Conservation (phyloP, 371 early-diverging fungal species). For the Actinomortierella ambigua region DNA sequence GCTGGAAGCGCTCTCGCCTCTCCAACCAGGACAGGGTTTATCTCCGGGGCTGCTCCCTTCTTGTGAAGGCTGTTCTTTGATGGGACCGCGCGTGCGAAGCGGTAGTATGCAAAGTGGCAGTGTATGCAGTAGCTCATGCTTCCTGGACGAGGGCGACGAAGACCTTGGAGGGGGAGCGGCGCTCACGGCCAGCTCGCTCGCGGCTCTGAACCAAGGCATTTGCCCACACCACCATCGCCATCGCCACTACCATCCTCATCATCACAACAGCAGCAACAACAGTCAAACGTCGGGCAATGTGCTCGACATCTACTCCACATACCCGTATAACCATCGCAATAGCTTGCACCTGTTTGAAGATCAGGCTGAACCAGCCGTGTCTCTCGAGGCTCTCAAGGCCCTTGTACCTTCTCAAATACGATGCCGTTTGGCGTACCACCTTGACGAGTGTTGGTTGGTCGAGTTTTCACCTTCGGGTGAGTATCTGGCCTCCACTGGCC, state of each 20-base stretch:
- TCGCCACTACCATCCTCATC: background rate
- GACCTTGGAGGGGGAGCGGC: conserved; percentile 4
- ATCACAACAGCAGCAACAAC: background rate
- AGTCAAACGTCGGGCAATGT: background rate
- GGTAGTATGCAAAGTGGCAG: conserved; percentile 35
- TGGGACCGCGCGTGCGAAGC: too few relatives aligned
- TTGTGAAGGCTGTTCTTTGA: conserved; percentile 27
- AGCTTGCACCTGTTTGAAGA: conserved; percentile 17
- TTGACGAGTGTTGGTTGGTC: conserved; percentile 45
- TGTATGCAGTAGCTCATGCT: conserved; percentile 22
- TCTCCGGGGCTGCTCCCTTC: conserved; percentile 16
- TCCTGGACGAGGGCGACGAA: conserved; percentile 6
- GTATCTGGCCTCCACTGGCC: conserved; percentile 34
- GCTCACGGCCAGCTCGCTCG: background rate
- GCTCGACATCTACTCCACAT: background rate
- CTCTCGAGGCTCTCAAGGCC: conserved; percentile 13
- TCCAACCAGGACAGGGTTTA: conserved; percentile 16
- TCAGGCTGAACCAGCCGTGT: conserved; percentile 6
- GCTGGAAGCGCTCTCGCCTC: conserved; percentile 2
- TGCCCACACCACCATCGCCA: background rate
- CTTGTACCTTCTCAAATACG: conserved; percentile 27
- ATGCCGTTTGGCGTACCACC: conserved; percentile 28
- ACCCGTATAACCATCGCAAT: background rate
- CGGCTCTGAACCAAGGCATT: background rate
- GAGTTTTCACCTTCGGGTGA: conserved; percentile 42